These are phyloP conservation scores for Cardamine resedifolia DNA, from an alignment of 345 rosid genomes.

Conservation along the genomic window DNA sequence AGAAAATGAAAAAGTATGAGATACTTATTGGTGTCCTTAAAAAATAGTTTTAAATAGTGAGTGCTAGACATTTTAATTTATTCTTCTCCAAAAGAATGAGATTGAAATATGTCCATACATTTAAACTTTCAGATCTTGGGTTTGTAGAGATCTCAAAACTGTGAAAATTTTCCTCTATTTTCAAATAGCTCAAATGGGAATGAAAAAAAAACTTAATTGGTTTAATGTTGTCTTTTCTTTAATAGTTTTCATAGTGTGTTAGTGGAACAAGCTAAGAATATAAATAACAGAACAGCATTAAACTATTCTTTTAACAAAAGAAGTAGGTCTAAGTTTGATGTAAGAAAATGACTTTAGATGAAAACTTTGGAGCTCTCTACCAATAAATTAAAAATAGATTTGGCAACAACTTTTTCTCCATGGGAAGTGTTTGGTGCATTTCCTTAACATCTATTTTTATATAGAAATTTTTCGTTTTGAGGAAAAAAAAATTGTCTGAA, in stretches of 20 bases:
- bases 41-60: neutral
- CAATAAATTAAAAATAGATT: constrained; percentile 28
- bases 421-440: constrained; percentile 31
- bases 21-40: neutral
- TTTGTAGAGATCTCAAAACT: neutral
- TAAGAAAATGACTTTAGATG: constrained; percentile 30
- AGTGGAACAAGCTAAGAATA: constrained; percentile 24
- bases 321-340: constrained; percentile 31
- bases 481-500: neutral
- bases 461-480: neutral
- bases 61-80: neutral
- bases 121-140: neutral
- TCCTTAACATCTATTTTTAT: constrained; percentile 7
- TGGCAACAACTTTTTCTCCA: constrained; percentile 31
- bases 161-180: neutral
- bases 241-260: neutral
- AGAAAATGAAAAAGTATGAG: neutral
- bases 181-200: neutral
- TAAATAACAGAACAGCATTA: constrained; percentile 14
- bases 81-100: neutral
- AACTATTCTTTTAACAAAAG: constrained; percentile 22
- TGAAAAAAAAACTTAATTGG: neutral
- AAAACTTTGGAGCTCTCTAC: constrained; percentile 25
- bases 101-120: neutral
- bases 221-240: neutral